Percentiles rank a stretch among this genome's conserved stretches.
These are phyloP conservation scores for Cicer chorassanicum DNA, from an alignment of 306 rosid species.

Conservation along the genomic window DNA sequence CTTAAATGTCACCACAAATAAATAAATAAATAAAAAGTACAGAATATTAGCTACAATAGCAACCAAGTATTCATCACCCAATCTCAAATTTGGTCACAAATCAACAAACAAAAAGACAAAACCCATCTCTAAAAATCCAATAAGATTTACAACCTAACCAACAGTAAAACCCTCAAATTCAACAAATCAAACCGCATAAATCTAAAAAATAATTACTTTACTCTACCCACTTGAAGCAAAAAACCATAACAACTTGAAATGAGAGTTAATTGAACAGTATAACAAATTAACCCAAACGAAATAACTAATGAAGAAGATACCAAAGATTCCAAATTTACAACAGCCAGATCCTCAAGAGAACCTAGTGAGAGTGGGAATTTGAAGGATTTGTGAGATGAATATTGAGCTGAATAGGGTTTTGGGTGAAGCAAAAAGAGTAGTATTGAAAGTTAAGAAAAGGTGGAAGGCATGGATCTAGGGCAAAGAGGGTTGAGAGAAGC, in stretches of 20 bases:
- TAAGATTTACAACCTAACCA: constrained; percentile 15
- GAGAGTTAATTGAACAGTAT: constrained; percentile 40
- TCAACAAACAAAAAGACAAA: constrained; percentile 42
- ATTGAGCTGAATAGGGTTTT: constrained; percentile 36
- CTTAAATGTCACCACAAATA: constrained; percentile 36
- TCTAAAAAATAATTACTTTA: constrained; percentile 50
- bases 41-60: constrained; percentile 34
- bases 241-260: constrained; percentile 43
- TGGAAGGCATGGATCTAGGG: constrained; percentile 84
- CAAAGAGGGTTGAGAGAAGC: constrained; percentile 51
- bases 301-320: constrained; percentile 23
- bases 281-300: constrained; percentile 39
- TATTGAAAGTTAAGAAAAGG: constrained; percentile 49
- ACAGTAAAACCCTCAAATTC: constrained; percentile 33
- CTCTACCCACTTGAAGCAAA: constrained; percentile 43
- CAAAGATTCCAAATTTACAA: constrained; percentile 37
- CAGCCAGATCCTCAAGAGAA: constrained; percentile 45
- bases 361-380: constrained; percentile 40
- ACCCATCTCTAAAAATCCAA: constrained; percentile 42
- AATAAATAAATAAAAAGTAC: not conserved
- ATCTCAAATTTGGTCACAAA: constrained; percentile 46
- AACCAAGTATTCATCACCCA: constrained; percentile 49
- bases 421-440: constrained; percentile 39
- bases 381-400: constrained; percentile 39
- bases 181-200: constrained; percentile 50